A percentile compares a stretch with the other conserved stretches of the same genome.
These are phyloP conservation scores for Parachaetomium inaequale DNA, from an alignment of 495 filamentous ascomycete species.

Conservation along the genomic window DNA sequence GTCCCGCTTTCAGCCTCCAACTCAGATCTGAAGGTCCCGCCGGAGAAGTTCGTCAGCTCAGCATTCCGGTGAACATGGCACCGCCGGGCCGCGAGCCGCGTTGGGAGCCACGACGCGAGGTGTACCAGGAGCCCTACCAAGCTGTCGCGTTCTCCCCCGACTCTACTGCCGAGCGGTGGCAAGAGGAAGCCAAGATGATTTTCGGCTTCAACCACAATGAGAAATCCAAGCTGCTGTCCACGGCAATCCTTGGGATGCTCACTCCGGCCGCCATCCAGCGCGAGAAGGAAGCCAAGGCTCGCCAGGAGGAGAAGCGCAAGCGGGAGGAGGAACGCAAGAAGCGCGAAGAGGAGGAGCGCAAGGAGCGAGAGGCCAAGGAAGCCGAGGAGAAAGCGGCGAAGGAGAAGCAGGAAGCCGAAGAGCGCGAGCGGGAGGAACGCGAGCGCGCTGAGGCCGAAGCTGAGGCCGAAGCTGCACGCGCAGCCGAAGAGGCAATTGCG, in stretches of 20 bases:
- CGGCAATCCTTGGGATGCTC: slow-evolving; percentile 65
- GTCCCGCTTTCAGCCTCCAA: slow-evolving; percentile 44
- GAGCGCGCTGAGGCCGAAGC: slow-evolving; percentile 51
- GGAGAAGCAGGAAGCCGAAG: slow-evolving; percentile 56
- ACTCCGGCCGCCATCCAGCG: slow-evolving; percentile 81
- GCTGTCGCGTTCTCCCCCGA: slow-evolving; percentile 68
- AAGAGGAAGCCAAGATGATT: slow-evolving; percentile 83
- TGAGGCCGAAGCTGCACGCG: slow-evolving; percentile 47
- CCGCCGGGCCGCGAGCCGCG: slow-evolving; percentile 32
- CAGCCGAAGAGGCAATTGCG: slow-evolving; percentile 38
- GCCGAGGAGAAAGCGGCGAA: slow-evolving; percentile 56
- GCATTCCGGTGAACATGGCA: slow-evolving; percentile 31
- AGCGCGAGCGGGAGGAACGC: slow-evolving; percentile 47
- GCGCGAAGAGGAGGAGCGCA: slow-evolving; percentile 52
- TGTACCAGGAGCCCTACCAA: slow-evolving; percentile 46
- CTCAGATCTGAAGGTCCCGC: slow-evolving; percentile 37
- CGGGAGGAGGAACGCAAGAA: slow-evolving; percentile 63
- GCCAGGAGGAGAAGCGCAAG: slow-evolving; percentile 56
- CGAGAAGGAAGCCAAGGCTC: slow-evolving; percentile 62
- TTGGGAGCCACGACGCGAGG: slow-evolving; percentile 41
- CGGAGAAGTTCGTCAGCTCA: slow-evolving; percentile 37
- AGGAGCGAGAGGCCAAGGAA: slow-evolving; percentile 54
- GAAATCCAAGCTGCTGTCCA: slow-evolving; percentile 64
- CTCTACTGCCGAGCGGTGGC: slow-evolving; percentile 73
- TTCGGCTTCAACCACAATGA: slow-evolving; percentile 67